Evolutionary conservation across 148 eudicot species (phyloP).

Genomic region (Spergularia bocconei): DNA sequence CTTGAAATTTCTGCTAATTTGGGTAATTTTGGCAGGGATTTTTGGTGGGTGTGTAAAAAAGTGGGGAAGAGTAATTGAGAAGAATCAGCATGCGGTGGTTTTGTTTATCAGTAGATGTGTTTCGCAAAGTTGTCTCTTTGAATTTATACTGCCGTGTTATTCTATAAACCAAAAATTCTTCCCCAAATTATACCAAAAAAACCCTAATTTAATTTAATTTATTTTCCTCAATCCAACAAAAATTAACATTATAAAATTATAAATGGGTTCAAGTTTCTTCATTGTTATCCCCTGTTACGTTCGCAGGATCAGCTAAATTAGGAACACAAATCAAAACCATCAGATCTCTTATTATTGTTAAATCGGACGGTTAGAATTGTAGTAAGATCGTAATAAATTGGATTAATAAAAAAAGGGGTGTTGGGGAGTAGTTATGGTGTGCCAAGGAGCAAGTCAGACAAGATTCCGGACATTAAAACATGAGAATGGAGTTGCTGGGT

Average conservation of each 20-base stretch:
- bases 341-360: background rate
- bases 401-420: background rate
- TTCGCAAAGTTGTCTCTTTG: constrained; percentile 65
- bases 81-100: constrained; percentile 82
- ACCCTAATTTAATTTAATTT: background rate
- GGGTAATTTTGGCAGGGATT: background rate
- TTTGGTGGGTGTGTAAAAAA: constrained; percentile 3
- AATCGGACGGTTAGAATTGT: too few species aligned
- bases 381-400: constrained; percentile 18
- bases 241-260: background rate
- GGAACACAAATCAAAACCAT: too few species aligned
- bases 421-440: constrained; percentile 82
- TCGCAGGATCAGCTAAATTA: constrained; percentile 75
- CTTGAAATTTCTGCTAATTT: too few species aligned
- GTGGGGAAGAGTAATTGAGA: constrained; percentile 28
- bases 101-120: constrained; percentile 67
- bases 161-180: constrained; percentile 44
- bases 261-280: constrained; percentile 78
- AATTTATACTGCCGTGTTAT: constrained; percentile 83
- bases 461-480: constrained; percentile 92
- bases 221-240: background rate
- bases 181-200: background rate
- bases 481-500: constrained; percentile 83
- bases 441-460: constrained; percentile 97
- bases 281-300: constrained; percentile 66